Evolutionary conservation across 441 rosid species (phyloP), one percentile per base, ranked within the genome.

Genomic region (Erodium trifolium): DNA sequence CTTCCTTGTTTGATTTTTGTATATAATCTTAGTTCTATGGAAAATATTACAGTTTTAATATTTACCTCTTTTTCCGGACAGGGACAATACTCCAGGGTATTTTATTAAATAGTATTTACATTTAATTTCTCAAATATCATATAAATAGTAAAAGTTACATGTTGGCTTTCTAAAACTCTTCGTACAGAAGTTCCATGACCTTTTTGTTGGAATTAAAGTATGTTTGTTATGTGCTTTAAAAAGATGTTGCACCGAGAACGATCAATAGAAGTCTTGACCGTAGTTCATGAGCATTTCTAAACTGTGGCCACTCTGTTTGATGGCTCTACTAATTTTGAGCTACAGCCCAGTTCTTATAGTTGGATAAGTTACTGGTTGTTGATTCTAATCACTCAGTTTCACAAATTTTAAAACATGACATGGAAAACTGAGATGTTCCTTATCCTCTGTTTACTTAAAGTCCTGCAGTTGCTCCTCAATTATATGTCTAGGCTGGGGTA

Each of bases 71-170:
- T 39, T 39, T 39, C 43, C 0, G 43, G 10, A 39, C 8, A 39
- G 43, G 43, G 43, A 39, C 43, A 39, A 5, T 39, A 6, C 43
- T 34, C 37, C 43, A 0, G 10, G 43, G 43, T 39, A 39, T 39
- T 39, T 39, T 39, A 39, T 39, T 39, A 39, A 39, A 39, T 39
- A 39, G 43, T 60, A 60, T 60, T 60, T 23, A 60, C 29, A 29
- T 57, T 27, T 60, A 10, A 23, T 60, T 60, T 60, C 65, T 23
- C 31, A 60, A 60, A 23, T 60, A 60, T 60, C 34, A 60, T 12
- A 60, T 11, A 23, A 60, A 23, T 57, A 57, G 27, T 57, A 18
- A 10, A 57, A 57, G 63, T 60, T 60, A 9, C 19, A 23, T 10
- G 35, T 23, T 23, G 5, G 23, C 31, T 60, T 23, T n/a, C n/a